Base-by-base conservation (phyloP, 2,329 filamentous ascomycete species). In the Ophiosphaerella narmari region DNA sequence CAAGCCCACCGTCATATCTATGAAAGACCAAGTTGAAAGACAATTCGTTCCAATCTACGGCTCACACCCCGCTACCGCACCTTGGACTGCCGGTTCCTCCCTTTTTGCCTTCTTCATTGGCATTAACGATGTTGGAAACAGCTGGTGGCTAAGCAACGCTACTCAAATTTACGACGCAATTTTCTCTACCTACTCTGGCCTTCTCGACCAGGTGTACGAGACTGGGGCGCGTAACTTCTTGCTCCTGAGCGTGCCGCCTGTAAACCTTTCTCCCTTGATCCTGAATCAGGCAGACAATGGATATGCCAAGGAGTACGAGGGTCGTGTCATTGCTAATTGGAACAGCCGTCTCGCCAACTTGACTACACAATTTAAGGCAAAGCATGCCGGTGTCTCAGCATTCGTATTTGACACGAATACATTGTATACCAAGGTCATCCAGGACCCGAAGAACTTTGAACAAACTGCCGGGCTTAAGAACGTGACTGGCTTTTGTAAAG, bases 391-490 rank as follows among this genome's bases (percentile, higher is more conserved):
- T 34, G 74, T 78, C 12, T 60, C 45, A 5, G 72, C 80, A 1
- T 84, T 82, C 63, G 65, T 80, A 0, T 82, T 84, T 50, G 81
- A 86, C 57, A 76, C 80, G 0, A 75, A 80, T 48, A 67, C 61
- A 6, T 67, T 82, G n/a, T 87, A 82, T 57, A 75, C 71, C 1
- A 62, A 77, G 23, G 80, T 83, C 2, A 66, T 86, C 32, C 76
- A 84, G 40, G 66, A 84, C 18, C 82, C 83, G 0, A 63, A 57
- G n/a, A 70, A 65, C 7, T 82, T 76, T 52, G 60, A 71, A 23
- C 76, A 83, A 67, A 86, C 83, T 0, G 74, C 74, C 1, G 71
- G 71, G 0, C 75, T 82, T 41, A 80, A 80, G 66, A 85, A 87
- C 59, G 79, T 78, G 0, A 86, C 81, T 0, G 73, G 54, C 0